These are phyloP conservation scores for Dissoconium aciculare DNA, from an alignment of 2,329 filamentous ascomycete genomes.

Conservation along the genomic window DNA sequence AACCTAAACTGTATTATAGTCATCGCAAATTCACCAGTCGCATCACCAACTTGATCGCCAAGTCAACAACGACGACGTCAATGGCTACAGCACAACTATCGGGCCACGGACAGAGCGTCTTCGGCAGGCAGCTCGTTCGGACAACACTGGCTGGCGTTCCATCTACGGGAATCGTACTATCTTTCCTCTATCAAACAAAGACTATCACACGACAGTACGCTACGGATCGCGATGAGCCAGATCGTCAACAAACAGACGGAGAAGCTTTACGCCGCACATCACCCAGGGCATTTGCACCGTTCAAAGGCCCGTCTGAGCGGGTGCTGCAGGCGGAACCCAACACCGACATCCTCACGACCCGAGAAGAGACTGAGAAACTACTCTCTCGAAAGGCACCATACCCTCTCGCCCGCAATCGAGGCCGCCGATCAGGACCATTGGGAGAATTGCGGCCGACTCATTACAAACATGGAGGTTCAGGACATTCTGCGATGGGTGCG, in stretches of 20 bases:
- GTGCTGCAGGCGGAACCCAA: not conserved
- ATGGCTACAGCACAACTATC: conserved; percentile 2
- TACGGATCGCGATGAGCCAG: not conserved
- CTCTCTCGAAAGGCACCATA: too few species aligned
- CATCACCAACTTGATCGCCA: not conserved
- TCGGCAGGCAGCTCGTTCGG: conserved; percentile 1
- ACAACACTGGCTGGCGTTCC: conserved; percentile 1
- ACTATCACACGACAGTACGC: conserved; percentile 15
- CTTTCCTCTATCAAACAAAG: conserved; percentile 20
- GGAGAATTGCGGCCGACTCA: too few species aligned
- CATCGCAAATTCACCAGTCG: not conserved
- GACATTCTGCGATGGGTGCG: too few species aligned
- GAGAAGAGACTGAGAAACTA: not conserved
- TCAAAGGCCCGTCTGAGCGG: too few species aligned
- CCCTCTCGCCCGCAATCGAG: too few species aligned
- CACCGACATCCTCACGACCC: conserved; percentile 1
- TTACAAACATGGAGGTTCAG: too few species aligned
- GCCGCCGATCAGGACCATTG: too few species aligned
- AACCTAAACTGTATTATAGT: conserved; percentile 1
- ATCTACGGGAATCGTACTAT: too few species aligned
- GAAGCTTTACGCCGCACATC: not conserved
- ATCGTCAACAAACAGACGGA: not conserved
- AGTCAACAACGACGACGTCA: not conserved
- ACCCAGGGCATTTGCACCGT: too few species aligned
- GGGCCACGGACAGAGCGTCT: not conserved